Evolutionary conservation across 179 eudicot species (phyloP).

Genomic region (Silene noctiflora): DNA sequence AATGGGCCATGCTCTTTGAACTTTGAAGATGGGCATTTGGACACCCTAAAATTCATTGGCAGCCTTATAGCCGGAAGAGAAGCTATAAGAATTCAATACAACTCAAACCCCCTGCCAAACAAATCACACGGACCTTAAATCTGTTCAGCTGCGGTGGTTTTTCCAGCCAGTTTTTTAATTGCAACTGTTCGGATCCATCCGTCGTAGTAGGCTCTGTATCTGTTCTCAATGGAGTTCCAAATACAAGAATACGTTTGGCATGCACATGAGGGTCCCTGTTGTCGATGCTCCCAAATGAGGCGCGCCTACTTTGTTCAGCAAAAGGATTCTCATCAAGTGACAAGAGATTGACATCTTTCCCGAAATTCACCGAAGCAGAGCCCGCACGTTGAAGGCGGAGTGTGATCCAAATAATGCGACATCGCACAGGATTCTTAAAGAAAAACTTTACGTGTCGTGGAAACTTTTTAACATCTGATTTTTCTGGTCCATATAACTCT

Average conservation of each 20-base stretch:
- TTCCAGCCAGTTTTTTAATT: conserved; percentile 73
- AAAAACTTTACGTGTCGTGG: conserved; percentile 73
- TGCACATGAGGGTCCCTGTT: conserved; percentile 75
- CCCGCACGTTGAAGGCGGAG: conserved; percentile 67
- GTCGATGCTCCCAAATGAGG: conserved; percentile 65
- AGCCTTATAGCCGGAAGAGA: too few species aligned
- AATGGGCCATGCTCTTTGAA: not conserved
- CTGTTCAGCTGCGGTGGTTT: conserved; percentile 68
- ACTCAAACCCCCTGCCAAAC: too few species aligned
- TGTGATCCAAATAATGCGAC: conserved; percentile 82
- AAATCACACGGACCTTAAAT: conserved; percentile 59
- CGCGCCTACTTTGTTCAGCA: conserved; percentile 57
- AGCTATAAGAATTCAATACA: too few species aligned
- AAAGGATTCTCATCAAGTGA: conserved; percentile 88
- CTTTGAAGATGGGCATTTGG: not conserved
- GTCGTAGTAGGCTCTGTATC: conserved; percentile 46
- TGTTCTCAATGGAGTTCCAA: conserved; percentile 53
- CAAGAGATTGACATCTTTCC: conserved; percentile 59
- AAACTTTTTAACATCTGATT: conserved; percentile 30
- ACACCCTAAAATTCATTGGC: too few species aligned
- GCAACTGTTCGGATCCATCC: conserved; percentile 62
- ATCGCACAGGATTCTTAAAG: conserved; percentile 72
- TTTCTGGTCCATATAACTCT: conserved; percentile 76
- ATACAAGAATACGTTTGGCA: conserved; percentile 73
- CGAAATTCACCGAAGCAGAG: conserved; percentile 72